phyloP scores from a whole-genome alignment of 164 flowering plant genomes.

The Taxillus chinensis region DNA sequence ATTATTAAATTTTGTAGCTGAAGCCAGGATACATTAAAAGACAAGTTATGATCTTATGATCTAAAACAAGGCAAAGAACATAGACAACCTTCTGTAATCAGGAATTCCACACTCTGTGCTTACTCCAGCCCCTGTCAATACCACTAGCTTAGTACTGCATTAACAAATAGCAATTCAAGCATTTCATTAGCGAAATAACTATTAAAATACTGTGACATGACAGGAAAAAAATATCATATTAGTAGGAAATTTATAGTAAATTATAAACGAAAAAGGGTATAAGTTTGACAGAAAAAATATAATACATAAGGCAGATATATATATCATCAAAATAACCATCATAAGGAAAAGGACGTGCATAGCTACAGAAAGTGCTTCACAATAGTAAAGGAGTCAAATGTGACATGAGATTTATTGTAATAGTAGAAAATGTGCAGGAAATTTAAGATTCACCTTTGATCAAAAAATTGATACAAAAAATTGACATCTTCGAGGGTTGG shows the following conservation, averaged over 20 bases:
- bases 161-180: neutral
- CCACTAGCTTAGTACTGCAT: conserved; percentile 70
- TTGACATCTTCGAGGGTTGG: conserved; percentile 54
- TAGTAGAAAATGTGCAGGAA: neutral
- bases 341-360: too few relatives aligned
- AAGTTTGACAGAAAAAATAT: too few relatives aligned
- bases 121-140: conserved; percentile 91
- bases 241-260: too few relatives aligned
- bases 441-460: conserved; percentile 36
- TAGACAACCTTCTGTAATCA: conserved; percentile 78
- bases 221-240: too few relatives aligned
- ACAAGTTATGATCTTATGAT: neutral
- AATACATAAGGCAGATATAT: too few relatives aligned
- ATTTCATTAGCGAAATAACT: too few relatives aligned
- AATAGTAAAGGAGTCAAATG: neutral
- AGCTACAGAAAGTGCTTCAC: neutral
- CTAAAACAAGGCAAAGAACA: neutral
- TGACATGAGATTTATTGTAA: neutral
- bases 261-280: too few relatives aligned
- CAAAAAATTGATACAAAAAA: conserved; percentile 51
- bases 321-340: too few relatives aligned
- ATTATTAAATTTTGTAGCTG: neutral
- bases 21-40: neutral
- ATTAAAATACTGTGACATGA: too few relatives aligned
- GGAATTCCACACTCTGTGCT: conserved; percentile 97